Percentiles rank a stretch among this genome's conserved stretches.
Evolutionary conservation across 1,139 yeast genomes (phyloP).

Genomic region (Geotrichum carabidarum): DNA sequence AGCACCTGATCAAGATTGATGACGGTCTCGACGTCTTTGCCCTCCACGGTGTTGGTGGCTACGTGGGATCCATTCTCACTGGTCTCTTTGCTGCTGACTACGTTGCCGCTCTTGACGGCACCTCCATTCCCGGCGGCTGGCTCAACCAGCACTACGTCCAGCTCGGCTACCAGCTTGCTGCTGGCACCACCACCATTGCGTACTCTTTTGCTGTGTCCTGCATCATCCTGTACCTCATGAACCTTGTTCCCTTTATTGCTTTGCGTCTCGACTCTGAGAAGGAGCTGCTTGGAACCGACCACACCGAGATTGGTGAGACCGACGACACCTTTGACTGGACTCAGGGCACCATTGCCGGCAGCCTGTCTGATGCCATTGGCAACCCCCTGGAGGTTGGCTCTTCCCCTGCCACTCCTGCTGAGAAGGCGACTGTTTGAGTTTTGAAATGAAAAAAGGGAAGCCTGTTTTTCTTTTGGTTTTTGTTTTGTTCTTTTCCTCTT

Average conservation of each 20-base stretch:
- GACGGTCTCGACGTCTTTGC: constrained; percentile 96
- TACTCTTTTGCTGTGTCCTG: constrained; percentile 81
- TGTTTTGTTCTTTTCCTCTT: not conserved
- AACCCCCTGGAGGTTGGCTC: constrained; percentile 7
- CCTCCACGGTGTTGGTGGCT: constrained; percentile 91
- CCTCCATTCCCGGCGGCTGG: constrained; percentile 85
- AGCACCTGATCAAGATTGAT: constrained; percentile 67
- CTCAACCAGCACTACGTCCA: constrained; percentile 82
- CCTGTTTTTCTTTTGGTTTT: not conserved
- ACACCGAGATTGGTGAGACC: constrained; percentile 82
- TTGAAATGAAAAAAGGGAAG: not conserved
- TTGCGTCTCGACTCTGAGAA: constrained; percentile 84
- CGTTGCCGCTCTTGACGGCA: constrained; percentile 66
- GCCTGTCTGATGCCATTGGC: constrained; percentile 1
- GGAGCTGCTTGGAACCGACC: constrained; percentile 84
- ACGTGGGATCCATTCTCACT: constrained; percentile 74
- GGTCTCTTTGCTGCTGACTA: constrained; percentile 94
- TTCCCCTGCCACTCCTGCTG: not conserved
- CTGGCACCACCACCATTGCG: constrained; percentile 62
- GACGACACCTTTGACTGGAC: constrained; percentile 28
- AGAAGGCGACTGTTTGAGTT: not conserved
- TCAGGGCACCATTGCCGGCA: constrained; percentile 11
- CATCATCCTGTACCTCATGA: constrained; percentile 64
- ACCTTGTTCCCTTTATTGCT: constrained; percentile 75
- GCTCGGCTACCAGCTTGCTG: constrained; percentile 92